Percentiles rank a stretch among this genome's conserved stretches.
Conservation (phyloP, 345 rosid genomes). For the Carallia pectinifolia region DNA sequence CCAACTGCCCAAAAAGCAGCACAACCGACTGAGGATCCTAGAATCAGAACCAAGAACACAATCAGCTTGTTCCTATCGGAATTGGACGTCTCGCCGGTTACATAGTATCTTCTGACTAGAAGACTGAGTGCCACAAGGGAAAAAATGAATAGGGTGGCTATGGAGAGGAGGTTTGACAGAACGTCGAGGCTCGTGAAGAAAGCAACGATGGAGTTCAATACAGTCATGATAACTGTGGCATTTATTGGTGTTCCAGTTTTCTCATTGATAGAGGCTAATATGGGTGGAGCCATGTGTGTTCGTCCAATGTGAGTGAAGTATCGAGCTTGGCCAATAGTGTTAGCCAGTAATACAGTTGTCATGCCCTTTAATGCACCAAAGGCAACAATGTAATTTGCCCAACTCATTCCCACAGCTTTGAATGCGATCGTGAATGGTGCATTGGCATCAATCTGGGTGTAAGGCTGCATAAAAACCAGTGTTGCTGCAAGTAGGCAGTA, state of each 20-base stretch:
- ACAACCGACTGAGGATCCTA: constrained; percentile 16
- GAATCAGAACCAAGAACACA: constrained; percentile 10
- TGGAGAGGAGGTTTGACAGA: constrained; percentile 23
- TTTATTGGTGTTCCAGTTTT: constrained; percentile 21
- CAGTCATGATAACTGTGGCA: constrained; percentile 23
- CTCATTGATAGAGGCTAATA: constrained; percentile 17
- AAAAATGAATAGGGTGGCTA: constrained; percentile 25
- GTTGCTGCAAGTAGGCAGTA: constrained; percentile 21
- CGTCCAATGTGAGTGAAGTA: constrained; percentile 27
- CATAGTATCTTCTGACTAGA: constrained; percentile 20
- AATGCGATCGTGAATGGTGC: constrained; percentile 29
- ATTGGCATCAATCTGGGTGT: constrained; percentile 13
- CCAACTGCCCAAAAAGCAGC: constrained; percentile 18
- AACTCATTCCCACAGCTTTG: constrained; percentile 13
- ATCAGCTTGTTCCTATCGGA: constrained; percentile 19
- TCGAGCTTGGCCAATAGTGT: constrained; percentile 20
- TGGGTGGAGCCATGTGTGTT: constrained; percentile 27
- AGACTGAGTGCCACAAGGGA: constrained; percentile 23
- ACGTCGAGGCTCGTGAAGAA: constrained; percentile 25
- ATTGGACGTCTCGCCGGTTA: constrained; percentile 9
- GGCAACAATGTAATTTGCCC: constrained; percentile 28
- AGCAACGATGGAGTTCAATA: constrained; percentile 22
- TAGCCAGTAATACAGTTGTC: constrained; percentile 24
- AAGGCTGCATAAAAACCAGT: constrained; percentile 22
- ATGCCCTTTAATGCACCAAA: constrained; percentile 24